Percentiles rank a stretch among this genome's conserved stretches.
These are phyloP conservation scores for Echria macrotheca DNA, from an alignment of 495 filamentous ascomycete genomes.

Conservation along the genomic window DNA sequence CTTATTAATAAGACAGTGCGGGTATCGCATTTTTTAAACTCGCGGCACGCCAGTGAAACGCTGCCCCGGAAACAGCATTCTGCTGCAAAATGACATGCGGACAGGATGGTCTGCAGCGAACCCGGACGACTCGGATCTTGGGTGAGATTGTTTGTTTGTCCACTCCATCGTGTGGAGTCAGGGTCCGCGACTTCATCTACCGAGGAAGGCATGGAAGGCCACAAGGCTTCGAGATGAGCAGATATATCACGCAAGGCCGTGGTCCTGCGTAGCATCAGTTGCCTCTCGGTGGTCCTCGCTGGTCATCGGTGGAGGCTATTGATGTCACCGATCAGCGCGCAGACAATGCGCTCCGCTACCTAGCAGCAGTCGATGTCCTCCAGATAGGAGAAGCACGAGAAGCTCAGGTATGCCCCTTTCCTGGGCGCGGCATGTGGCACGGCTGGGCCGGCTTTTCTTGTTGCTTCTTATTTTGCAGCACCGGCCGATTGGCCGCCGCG, in stretches of 20 bases:
- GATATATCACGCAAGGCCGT: background rate
- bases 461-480: slow-evolving; percentile 6
- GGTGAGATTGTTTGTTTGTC: background rate
- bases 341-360: too few species aligned
- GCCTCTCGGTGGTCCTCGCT: background rate
- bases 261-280: background rate
- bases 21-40: slow-evolving; percentile 1
- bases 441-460: slow-evolving; percentile 6
- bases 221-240: too few species aligned
- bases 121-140: background rate
- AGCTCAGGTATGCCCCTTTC: slow-evolving; percentile 1
- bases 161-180: background rate
- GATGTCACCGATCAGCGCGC: slow-evolving; percentile 23
- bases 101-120: too few species aligned
- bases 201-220: too few species aligned
- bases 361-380: background rate
- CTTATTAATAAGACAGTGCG: background rate
- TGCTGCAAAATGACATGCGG: background rate
- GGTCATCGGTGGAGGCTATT: slow-evolving; percentile 9
- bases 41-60: slow-evolving; percentile 7
- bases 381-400: background rate
- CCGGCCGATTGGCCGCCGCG: background rate
- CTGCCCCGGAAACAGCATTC: slow-evolving; percentile 1
- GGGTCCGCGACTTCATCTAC: too few species aligned
- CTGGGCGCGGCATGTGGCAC: slow-evolving; percentile 3